Base-by-base conservation (phyloP, 257 asterid species). In the Haberlea rhodopensis region DNA sequence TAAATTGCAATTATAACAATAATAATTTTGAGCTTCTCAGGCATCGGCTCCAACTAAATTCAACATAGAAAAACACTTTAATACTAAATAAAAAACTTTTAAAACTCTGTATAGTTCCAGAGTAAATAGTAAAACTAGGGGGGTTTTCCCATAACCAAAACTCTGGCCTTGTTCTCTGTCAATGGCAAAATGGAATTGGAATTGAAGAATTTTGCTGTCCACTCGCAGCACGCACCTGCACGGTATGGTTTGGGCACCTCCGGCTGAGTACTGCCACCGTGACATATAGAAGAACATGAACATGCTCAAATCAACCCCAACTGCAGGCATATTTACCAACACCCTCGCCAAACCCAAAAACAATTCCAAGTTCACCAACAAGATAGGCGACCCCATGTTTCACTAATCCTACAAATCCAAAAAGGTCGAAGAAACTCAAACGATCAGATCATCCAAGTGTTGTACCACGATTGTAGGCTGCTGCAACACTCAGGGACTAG, bases 361-460 rank as follows among this genome's bases (percentile, higher is more conserved):
- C 81, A 96, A 85, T 74, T 91, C 98, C 72, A 87, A 91, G 79
- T 91, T 85, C 76, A 89, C 92, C 9, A 81, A 92, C 20, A 87
- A 80, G 73, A 89, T 95, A 32, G 85, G 82, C 60, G 84, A 95
- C 5, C 73, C 85, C 13, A 70, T 68, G 70, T 91, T 66, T 9
- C 76, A 65, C 2, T 96, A 92, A 1, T 83, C 82, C 5, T 29
- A 63, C 2, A 91, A 89, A 76, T 76, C 95, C 1, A 84, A 73
- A 80, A 91, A 87, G 70, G 71, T 70, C 13, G 89, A 87, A 70
- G 96, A 95, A 5, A 68, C 89, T 26, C 75, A 76, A 5, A 87
- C 81, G 80, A 32, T 63, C 15, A 53, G 73, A 16, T 71, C 87
- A 0, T 57, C 82, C 3, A 10, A 1, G 9, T 15, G 3, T 0